These are phyloP conservation scores for Shiraia bambusicola DNA, from an alignment of 2,329 filamentous ascomycete genomes.

Conservation along the genomic window DNA sequence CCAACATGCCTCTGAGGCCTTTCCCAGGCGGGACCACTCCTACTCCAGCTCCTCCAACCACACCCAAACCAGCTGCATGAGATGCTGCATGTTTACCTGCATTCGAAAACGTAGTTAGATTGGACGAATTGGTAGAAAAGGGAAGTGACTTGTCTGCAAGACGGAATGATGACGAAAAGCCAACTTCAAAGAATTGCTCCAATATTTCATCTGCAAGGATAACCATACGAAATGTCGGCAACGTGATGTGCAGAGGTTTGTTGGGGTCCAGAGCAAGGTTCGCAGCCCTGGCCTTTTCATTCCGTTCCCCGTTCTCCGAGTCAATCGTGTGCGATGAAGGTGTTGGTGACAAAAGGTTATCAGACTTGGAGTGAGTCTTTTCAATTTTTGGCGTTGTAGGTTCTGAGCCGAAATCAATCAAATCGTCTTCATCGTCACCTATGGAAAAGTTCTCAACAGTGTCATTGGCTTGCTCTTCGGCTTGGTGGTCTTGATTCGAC, in stretches of 20 bases:
- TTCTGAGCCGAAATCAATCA: slow-evolving; percentile 59
- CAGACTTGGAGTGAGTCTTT: slow-evolving; percentile 35
- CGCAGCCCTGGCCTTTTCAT: slow-evolving; percentile 67
- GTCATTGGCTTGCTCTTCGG: slow-evolving; percentile 29
- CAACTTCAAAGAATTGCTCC: slow-evolving; percentile 96
- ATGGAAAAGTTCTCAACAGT: slow-evolving; percentile 67
- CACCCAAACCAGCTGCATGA: slow-evolving; percentile 44
- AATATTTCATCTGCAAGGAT: slow-evolving; percentile 93
- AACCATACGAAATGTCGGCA: slow-evolving; percentile 98
- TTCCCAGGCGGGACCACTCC: slow-evolving; percentile 66
- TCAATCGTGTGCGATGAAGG: slow-evolving; percentile 24
- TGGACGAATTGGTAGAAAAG: slow-evolving; percentile 59
- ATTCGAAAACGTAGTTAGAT: slow-evolving; percentile 83
- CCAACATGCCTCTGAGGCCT: slow-evolving; percentile 85
- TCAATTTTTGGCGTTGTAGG: slow-evolving; percentile 31
- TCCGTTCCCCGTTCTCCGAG: slow-evolving; percentile 35
- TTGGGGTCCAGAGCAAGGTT: slow-evolving; percentile 91
- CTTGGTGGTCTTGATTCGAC: slow-evolving; percentile 55
- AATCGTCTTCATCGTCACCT: slow-evolving; percentile 67
- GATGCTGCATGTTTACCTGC: slow-evolving; percentile 53
- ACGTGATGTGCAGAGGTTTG: slow-evolving; percentile 90
- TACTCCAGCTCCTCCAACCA: slow-evolving; percentile 46
- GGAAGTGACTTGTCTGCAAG: slow-evolving; percentile 66
- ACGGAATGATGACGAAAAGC: slow-evolving; percentile 90
- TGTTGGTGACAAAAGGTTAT: slow-evolving; percentile 26